Evolutionary conservation across 257 asterid genomes (phyloP).

Genomic region (Knoxia roxburghii): DNA sequence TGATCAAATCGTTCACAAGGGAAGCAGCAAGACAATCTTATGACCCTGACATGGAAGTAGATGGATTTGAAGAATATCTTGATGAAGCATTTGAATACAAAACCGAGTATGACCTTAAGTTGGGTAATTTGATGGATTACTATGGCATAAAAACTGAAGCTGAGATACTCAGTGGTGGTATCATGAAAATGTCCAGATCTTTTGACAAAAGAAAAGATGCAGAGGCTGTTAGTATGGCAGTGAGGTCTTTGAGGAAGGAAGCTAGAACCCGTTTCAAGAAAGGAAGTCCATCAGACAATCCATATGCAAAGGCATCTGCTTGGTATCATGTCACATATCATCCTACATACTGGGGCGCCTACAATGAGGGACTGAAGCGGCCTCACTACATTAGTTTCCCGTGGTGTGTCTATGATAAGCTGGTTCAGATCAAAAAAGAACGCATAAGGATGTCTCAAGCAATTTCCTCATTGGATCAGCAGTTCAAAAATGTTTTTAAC

Average conservation of each 20-base stretch:
- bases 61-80: constrained; percentile 54
- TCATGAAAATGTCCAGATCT: constrained; percentile 58
- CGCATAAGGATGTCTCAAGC: constrained; percentile 12
- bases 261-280: constrained; percentile 60
- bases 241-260: constrained; percentile 67
- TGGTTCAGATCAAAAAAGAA: constrained; percentile 50
- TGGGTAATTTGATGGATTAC: constrained; percentile 85
- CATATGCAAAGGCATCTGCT: constrained; percentile 71
- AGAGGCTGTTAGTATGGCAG: constrained; percentile 62
- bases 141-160: constrained; percentile 84
- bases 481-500: constrained; percentile 15
- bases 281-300: constrained; percentile 41
- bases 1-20: constrained; percentile 37
- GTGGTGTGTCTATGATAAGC: constrained; percentile 76
- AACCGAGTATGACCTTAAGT: constrained; percentile 60
- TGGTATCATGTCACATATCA: constrained; percentile 88
- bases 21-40: constrained; percentile 55
- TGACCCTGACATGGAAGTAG: constrained; percentile 58
- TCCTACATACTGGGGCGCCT: constrained; percentile 53
- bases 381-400: constrained; percentile 77
- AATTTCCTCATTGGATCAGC: constrained; percentile 22
- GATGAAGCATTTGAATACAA: constrained; percentile 61
- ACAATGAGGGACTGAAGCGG: constrained; percentile 52
- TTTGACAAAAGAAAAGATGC: constrained; percentile 77
- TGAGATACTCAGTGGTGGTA: constrained; percentile 69